phyloP scores from a whole-genome alignment of 371 early-diverging fungal species.

The Syncephalastrum monosporum region DNA sequence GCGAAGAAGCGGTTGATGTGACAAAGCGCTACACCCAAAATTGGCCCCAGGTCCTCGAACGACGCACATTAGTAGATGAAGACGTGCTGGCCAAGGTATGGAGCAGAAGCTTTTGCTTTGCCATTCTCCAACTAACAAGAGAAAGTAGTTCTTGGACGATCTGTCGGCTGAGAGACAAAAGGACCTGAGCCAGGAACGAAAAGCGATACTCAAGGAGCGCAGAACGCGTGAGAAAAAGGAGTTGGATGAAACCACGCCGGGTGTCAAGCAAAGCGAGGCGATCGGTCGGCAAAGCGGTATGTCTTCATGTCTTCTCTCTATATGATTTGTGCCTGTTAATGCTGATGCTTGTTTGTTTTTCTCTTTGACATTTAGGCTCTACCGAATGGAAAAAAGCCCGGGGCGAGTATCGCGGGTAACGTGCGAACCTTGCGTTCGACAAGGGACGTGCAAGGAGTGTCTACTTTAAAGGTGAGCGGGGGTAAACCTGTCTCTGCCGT shows the following conservation, averaged over 20 bases:
- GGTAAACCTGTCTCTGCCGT: too few relatives aligned
- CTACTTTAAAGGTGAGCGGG: too few relatives aligned
- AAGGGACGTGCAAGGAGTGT: too few relatives aligned
- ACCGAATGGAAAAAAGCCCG: conserved; percentile 14
- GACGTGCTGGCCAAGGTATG: conserved; percentile 36
- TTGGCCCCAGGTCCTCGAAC: conserved; percentile 40
- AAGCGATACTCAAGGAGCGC: conserved; percentile 17
- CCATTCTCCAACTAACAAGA: not conserved
- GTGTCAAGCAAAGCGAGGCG: conserved; percentile 32
- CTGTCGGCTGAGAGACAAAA: conserved; percentile 19
- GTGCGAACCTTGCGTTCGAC: too few relatives aligned
- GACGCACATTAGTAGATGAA: conserved; percentile 56
- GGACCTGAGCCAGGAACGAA: conserved; percentile 6
- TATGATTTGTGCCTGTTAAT: too few relatives aligned
- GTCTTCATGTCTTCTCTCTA: not conserved
- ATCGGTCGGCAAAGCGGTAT: conserved; percentile 56
- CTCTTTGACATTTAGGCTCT: conserved; percentile 2
- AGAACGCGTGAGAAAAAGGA: conserved; percentile 42
- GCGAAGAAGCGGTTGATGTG: conserved; percentile 63
- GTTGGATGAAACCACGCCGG: conserved; percentile 24
- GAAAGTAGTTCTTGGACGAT: conserved; percentile 10
- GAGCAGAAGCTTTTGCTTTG: not conserved
- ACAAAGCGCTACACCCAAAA: conserved; percentile 54
- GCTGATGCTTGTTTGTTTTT: not conserved
- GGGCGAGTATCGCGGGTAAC: conserved; percentile 2